Conservation (phyloP, 2,329 filamentous ascomycete genomes). For the Fusarium sacchari region DNA sequence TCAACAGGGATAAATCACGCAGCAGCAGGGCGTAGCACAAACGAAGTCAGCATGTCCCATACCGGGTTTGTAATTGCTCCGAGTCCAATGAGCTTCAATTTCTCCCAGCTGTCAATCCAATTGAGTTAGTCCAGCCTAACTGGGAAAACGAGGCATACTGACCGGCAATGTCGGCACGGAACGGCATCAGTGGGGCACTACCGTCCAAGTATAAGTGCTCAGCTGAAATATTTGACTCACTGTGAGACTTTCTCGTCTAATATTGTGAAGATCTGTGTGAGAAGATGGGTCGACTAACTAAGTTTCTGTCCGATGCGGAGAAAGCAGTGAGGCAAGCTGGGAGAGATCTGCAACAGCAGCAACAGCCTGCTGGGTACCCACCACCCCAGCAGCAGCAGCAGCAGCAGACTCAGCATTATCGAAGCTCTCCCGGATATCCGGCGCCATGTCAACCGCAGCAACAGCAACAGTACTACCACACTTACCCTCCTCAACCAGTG, state of each 20-base stretch:
- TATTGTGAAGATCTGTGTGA: too few species aligned
- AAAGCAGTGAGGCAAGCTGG: background rate
- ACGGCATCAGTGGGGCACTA: background rate
- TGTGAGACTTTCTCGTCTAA: too few species aligned
- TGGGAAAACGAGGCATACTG: background rate
- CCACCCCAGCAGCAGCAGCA: background rate
- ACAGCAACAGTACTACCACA: background rate
- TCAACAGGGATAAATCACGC: background rate
- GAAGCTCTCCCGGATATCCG: background rate
- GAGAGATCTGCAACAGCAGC: background rate
- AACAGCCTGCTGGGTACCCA: background rate
- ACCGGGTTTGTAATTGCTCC: background rate
- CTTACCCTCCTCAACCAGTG: background rate
- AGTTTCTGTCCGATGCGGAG: background rate
- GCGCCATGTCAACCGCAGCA: background rate
- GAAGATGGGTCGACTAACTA: background rate
- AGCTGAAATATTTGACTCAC: background rate
- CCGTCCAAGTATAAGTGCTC: background rate
- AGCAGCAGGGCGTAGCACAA: background rate
- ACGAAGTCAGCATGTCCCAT: background rate
- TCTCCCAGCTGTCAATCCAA: background rate
- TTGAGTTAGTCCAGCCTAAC: background rate
- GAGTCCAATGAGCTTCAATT: background rate
- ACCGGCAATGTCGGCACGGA: background rate
- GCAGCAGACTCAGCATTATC: background rate